phyloP scores from a whole-genome alignment of 1,284 basidiomycete genomes.

The Volvariella surrecta region DNA sequence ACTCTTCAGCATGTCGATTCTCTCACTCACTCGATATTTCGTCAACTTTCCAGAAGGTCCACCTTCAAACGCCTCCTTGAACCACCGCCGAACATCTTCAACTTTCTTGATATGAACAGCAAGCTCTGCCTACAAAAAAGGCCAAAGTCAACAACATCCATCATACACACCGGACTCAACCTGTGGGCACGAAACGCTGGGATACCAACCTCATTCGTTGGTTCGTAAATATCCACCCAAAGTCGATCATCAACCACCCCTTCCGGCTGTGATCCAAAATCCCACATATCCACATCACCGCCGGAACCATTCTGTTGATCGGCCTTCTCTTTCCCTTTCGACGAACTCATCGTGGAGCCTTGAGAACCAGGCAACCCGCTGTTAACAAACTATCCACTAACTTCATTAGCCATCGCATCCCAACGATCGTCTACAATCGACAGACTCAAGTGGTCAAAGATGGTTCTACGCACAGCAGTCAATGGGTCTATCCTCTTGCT shows the following conservation, averaged over 20 bases:
- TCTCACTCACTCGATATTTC: constrained; percentile 67
- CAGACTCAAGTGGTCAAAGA: too few species aligned
- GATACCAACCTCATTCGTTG: constrained; percentile 48
- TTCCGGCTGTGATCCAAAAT: too few species aligned
- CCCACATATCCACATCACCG: too few species aligned
- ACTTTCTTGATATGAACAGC: constrained; percentile 89
- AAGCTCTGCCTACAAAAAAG: constrained; percentile 53
- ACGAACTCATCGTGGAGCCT: too few species aligned
- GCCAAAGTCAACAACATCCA: constrained; percentile 2
- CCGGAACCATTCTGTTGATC: too few species aligned
- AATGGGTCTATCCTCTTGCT: too few species aligned
- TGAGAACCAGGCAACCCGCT: too few species aligned
- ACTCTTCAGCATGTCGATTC: background rate
- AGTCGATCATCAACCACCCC: constrained; percentile 43
- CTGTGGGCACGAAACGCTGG: background rate
- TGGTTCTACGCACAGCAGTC: too few species aligned
- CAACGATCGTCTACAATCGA: too few species aligned
- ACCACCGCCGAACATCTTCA: constrained; percentile 78
- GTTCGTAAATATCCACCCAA: constrained; percentile 78
- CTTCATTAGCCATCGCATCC: too few species aligned
- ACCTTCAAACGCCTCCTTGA: constrained; percentile 75
- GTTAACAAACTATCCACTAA: too few species aligned
- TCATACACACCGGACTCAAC: constrained; percentile 1
- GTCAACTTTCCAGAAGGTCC: constrained; percentile 54
- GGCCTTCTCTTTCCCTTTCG: too few species aligned